Percentiles rank a stretch among this genome's conserved stretches.
These are phyloP conservation scores for Comarum palustre DNA, from an alignment of 306 rosid genomes.

Conservation along the genomic window DNA sequence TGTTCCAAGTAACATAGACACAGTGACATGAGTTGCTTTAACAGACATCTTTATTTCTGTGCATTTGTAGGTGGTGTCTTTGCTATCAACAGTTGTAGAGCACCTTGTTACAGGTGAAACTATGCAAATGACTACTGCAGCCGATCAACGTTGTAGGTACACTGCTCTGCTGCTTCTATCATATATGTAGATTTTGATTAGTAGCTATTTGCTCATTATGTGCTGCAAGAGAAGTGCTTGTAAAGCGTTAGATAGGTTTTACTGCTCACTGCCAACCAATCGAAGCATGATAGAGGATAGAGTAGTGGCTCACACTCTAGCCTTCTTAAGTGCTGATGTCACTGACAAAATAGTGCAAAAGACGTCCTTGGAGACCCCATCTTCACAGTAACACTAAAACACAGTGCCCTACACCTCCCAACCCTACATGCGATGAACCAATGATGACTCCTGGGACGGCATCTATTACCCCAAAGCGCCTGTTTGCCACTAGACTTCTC, in stretches of 20 bases:
- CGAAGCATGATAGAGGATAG: background rate
- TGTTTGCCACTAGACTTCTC: background rate
- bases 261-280: background rate
- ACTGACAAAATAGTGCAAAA: background rate
- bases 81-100: constrained; percentile 73
- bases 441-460: background rate
- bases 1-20: background rate
- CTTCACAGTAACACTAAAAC: background rate
- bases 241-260: background rate
- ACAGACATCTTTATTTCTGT: constrained; percentile 24
- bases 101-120: constrained; percentile 97
- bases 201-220: background rate
- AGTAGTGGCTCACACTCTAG: background rate
- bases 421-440: background rate
- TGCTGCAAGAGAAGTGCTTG: background rate
- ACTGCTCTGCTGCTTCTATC: constrained; percentile 31
- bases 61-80: constrained; percentile 69
- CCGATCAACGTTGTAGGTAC: constrained; percentile 87
- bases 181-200: constrained; percentile 15
- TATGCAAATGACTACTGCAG: constrained; percentile 85
- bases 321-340: background rate
- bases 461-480: background rate
- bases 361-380: background rate
- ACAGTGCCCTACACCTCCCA: background rate
- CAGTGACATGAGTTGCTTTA: background rate